These are phyloP conservation scores for Phytophthora uliginosa DNA, from an alignment of 352 stramenopile genomes.

Conservation along the genomic window DNA sequence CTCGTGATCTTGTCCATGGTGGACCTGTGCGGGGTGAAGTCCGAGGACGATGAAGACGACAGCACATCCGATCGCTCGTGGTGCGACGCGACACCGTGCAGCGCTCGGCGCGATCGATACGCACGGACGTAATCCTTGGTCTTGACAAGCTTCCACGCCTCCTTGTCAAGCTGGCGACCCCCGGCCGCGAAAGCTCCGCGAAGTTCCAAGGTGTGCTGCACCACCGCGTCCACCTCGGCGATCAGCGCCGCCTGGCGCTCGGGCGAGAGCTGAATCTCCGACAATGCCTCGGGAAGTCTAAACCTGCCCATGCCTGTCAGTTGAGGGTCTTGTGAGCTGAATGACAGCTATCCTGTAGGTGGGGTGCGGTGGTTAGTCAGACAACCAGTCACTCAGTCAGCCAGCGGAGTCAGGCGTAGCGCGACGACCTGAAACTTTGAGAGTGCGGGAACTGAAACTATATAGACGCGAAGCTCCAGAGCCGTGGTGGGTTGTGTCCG, in stretches of 20 bases:
- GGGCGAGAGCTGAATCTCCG: slow-evolving; percentile 19
- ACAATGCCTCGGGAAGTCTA: slow-evolving; percentile 36
- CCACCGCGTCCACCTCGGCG: slow-evolving; percentile 34
- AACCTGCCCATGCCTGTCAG: slow-evolving; percentile 37
- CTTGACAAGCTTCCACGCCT: slow-evolving; percentile 48
- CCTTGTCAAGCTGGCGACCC: slow-evolving; percentile 33
- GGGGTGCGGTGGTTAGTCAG: background rate
- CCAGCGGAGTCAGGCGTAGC: background rate
- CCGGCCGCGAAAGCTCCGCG: slow-evolving; percentile 33
- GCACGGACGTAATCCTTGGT: slow-evolving; percentile 38
- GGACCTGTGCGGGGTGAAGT: slow-evolving; percentile 18
- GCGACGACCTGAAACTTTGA: slow-evolving; percentile 22
- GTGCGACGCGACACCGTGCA: slow-evolving; percentile 15
- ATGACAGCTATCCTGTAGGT: slow-evolving; percentile 1
- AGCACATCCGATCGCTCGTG: slow-evolving; percentile 14
- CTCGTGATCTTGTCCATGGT: slow-evolving; percentile 35
- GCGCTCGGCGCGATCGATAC: slow-evolving; percentile 35
- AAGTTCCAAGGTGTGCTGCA: slow-evolving; percentile 39
- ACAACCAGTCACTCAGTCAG: background rate
- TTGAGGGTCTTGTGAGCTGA: slow-evolving; percentile 16
- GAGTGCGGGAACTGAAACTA: slow-evolving; percentile 16
- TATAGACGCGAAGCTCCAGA: slow-evolving; percentile 2
- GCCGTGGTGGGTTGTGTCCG: background rate
- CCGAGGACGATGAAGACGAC: slow-evolving; percentile 31
- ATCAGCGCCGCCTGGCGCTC: slow-evolving; percentile 27